These are phyloP conservation scores for Kodamaea fungicola DNA, from an alignment of 1,139 yeast genomes.

Conservation along the genomic window DNA sequence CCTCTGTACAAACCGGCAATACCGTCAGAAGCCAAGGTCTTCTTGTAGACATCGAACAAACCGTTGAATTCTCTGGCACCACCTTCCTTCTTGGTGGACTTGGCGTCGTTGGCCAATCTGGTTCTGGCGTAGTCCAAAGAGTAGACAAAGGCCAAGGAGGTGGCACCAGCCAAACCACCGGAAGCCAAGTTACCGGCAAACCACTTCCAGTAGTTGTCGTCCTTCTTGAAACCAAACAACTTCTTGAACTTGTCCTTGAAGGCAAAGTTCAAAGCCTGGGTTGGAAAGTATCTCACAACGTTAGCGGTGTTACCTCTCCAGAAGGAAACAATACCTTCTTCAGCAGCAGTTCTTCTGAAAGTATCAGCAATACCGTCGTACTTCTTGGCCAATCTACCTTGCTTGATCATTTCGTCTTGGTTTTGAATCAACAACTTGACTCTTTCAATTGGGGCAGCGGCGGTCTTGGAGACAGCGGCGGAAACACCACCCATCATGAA, in stretches of 20 bases:
- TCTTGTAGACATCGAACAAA: conserved; percentile 52
- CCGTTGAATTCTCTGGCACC: conserved; percentile 52
- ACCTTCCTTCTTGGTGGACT: conserved; percentile 47
- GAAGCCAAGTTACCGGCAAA: conserved; percentile 56
- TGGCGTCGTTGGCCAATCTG: conserved; percentile 55
- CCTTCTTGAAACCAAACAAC: conserved; percentile 53
- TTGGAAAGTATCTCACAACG: conserved; percentile 55
- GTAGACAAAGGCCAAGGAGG: conserved; percentile 52
- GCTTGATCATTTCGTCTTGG: conserved; percentile 54
- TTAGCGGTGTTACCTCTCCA: conserved; percentile 60
- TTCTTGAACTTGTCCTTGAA: conserved; percentile 53
- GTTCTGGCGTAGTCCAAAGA: conserved; percentile 56
- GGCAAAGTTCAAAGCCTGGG: conserved; percentile 53
- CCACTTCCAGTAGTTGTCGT: conserved; percentile 49
- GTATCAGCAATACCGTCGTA: conserved; percentile 50
- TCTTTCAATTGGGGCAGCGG: conserved; percentile 56
- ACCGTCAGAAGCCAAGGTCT: conserved; percentile 54
- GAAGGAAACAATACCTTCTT: conserved; percentile 50
- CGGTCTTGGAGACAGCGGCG: conserved; percentile 56
- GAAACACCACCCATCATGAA: conserved; percentile 56
- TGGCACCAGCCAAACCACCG: conserved; percentile 57
- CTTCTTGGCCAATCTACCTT: conserved; percentile 50
- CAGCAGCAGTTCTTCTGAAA: conserved; percentile 53
- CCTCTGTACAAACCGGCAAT: conserved; percentile 58
- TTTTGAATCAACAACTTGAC: conserved; percentile 52